Evolutionary conservation across 257 asterid species (phyloP), one percentile per base, ranked within the genome.

Genomic region (Nicotiana noctiflora): DNA sequence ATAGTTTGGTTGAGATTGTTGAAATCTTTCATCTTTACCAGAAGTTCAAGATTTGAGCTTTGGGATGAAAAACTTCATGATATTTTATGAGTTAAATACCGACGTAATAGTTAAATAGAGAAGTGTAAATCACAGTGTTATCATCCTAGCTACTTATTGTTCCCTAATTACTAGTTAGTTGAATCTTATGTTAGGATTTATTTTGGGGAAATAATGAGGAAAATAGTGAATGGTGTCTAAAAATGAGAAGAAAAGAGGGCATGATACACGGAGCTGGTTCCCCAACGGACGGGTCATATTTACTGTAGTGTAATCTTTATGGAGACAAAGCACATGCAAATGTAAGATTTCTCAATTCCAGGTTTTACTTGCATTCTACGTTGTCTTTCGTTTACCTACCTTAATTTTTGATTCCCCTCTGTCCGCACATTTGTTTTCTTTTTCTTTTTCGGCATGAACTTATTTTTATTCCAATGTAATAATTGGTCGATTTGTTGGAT

Each of bases 231-330:
- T 53, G 59, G 19, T 53, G 59, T 53, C 19, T 14, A 53, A 53
- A 13, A 51, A 11, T 51, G 56, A 53, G 59, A 53, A 53, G 60
- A 53, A 55, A 55, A 81, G 56, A 3, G 4, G 88, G 52, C 90
- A 84, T 74, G 82, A 85, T 81, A 62, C 80, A 60, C 79, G 89
- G 88, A 62, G 79, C 60, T 57, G 70, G 84, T 81, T 81, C 77
- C 85, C 84, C 68, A 79, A 34, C 72, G 23, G 79, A 44, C 59
- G 77, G 52, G 62, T 74, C 51, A 82, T 81, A 82, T 80, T 80
- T 46, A 81, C 77, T 53, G 86, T 67, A 81, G 82, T 84, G 65
- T 57, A 40, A 85, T 85, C 79, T 86, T 88, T 55, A 17, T 55
- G 5, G 60, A 17, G 60, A 55, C 60, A 55, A 55, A 17, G 8